Percentiles rank a stretch among this genome's conserved stretches.
Conservation (phyloP, 306 rosid genomes). For the Gastrolobium bilobum region DNA sequence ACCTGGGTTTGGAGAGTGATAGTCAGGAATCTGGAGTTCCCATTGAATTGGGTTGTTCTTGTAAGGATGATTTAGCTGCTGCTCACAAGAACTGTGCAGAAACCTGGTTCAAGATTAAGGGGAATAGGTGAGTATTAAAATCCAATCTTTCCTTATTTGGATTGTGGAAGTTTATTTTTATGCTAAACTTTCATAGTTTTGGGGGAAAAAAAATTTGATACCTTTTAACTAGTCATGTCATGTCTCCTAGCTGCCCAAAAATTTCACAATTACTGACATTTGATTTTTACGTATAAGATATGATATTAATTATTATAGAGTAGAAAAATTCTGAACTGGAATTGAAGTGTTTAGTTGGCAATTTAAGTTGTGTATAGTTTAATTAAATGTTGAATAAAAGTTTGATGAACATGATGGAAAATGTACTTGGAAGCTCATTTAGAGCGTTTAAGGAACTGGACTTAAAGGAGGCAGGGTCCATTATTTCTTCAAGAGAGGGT, state of each 20-base stretch:
- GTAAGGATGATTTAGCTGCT: conserved; percentile 82
- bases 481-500: conserved; percentile 49
- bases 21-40: conserved; percentile 74
- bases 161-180: conserved; percentile 19
- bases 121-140: conserved; percentile 71
- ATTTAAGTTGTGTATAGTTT: conserved; percentile 30
- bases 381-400: conserved; percentile 27
- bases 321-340: neutral
- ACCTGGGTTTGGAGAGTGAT: conserved; percentile 83
- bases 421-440: conserved; percentile 25
- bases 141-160: conserved; percentile 1
- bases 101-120: conserved; percentile 90
- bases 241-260: neutral
- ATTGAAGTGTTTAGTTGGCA: conserved; percentile 12
- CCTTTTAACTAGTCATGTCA: conserved; percentile 5
- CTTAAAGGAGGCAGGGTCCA: conserved; percentile 11
- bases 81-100: conserved; percentile 91
- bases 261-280: conserved; percentile 1
- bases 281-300: conserved; percentile 6
- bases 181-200: neutral
- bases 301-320: conserved; percentile 2
- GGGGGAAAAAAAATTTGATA: neutral
- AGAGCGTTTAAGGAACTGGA: conserved; percentile 29
- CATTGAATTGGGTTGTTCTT: conserved; percentile 86
- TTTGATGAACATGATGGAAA: conserved; percentile 39